Conservation (phyloP, 2,329 filamentous ascomycete species). For the Metarhizium rileyi region DNA sequence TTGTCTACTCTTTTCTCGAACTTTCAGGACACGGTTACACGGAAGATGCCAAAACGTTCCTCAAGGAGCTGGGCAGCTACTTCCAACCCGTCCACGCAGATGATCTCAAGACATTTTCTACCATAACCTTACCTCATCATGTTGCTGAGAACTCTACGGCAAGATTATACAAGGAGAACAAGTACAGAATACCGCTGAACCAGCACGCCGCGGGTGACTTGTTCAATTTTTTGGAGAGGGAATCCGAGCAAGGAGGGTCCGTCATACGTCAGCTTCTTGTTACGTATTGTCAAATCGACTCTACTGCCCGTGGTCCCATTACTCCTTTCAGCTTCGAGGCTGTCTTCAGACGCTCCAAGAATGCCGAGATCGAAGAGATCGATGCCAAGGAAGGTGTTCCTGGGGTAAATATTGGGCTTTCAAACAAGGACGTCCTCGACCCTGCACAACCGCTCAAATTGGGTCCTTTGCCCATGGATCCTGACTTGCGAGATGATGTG, state of each 20-base stretch:
- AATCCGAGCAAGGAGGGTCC: constrained; percentile 68
- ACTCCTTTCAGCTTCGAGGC: constrained; percentile 55
- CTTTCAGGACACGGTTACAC: constrained; percentile 63
- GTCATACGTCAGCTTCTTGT: constrained; percentile 68
- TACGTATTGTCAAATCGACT: constrained; percentile 46
- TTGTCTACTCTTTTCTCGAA: constrained; percentile 85
- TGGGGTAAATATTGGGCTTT: constrained; percentile 51
- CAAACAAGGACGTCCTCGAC: constrained; percentile 50
- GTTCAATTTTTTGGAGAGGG: constrained; percentile 82
- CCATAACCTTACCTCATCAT: constrained; percentile 68
- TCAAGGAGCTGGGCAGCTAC: constrained; percentile 52
- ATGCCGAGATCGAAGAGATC: constrained; percentile 51
- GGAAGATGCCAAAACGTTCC: constrained; percentile 64
- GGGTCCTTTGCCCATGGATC: constrained; percentile 74
- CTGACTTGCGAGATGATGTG: constrained; percentile 73
- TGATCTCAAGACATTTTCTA: constrained; percentile 66
- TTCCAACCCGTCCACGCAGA: constrained; percentile 75
- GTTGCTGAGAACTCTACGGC: constrained; percentile 66
- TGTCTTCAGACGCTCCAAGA: constrained; percentile 46
- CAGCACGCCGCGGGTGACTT: constrained; percentile 73
- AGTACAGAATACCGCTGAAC: constrained; percentile 85
- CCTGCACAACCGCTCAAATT: constrained; percentile 56
- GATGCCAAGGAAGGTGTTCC: constrained; percentile 58
- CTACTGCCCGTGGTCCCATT: constrained; percentile 50
- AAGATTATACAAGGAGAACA: constrained; percentile 74